phyloP scores from a whole-genome alignment of 1,284 basidiomycete genomes.

The Ganoderma sinense region DNA sequence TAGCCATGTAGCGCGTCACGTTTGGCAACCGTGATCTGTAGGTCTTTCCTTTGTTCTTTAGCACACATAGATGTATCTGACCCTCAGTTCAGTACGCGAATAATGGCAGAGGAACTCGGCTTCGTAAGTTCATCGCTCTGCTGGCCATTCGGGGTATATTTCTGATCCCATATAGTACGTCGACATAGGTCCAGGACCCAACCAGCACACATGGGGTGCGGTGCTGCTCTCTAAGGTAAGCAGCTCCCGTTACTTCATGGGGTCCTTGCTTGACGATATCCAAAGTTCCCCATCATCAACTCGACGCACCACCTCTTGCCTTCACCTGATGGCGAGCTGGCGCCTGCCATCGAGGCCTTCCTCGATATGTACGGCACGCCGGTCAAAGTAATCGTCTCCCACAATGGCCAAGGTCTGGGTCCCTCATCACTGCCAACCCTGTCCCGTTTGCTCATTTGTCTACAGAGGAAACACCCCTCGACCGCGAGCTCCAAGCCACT shows the following conservation, averaged over 20 bases:
- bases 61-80: slow-evolving; percentile 11
- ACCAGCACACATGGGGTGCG: slow-evolving; percentile 93
- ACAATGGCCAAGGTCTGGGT: slow-evolving; percentile 87
- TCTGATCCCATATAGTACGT: slow-evolving; percentile 57
- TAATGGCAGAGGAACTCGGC: slow-evolving; percentile 81
- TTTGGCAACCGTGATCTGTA: slow-evolving; percentile 92
- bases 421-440: neutral
- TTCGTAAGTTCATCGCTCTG: slow-evolving; percentile 62
- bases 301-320: slow-evolving; percentile 91
- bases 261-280: neutral
- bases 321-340: slow-evolving; percentile 89
- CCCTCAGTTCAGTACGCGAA: slow-evolving; percentile 64
- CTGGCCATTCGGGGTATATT: slow-evolving; percentile 9
- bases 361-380: slow-evolving; percentile 85
- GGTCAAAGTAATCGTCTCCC: slow-evolving; percentile 86
- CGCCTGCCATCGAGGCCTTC: slow-evolving; percentile 91
- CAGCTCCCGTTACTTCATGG: neutral
- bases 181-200: slow-evolving; percentile 88
- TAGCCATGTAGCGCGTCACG: slow-evolving; percentile 68
- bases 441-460: neutral
- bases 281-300: slow-evolving; percentile 88
- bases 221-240: slow-evolving; percentile 81
- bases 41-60: slow-evolving; percentile 37
- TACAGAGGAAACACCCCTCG: slow-evolving; percentile 86
- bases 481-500: slow-evolving; percentile 88